Base-by-base conservation (phyloP, 176 grass and related monocot species). In the Hyparrhenia diplandra region DNA sequence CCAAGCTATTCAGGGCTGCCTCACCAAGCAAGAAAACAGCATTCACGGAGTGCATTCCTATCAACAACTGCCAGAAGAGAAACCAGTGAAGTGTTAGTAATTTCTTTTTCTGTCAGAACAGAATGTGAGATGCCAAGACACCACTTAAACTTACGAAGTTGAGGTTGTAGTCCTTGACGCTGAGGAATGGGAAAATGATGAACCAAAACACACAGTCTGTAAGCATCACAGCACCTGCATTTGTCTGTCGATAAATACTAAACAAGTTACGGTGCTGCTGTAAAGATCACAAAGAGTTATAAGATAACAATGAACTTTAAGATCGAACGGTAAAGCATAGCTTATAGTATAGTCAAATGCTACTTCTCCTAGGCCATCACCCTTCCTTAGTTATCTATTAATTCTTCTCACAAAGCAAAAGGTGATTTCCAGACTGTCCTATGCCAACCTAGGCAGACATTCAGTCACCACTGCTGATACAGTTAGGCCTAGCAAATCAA, bases 131-230 rank as follows among this genome's bases (percentile, higher is more conserved):
- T 64, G 47, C 23, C 6, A 64, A 63, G 8, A 13, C 5, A 46
- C 16, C 42, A 41, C 21, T 11, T 10, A n/a, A 43, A 93, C 96
- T 84, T 79, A 99, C 96, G 39, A 90, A 99, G 43, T 91, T 93
- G 20, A 95, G 82, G 20, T 88, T 87, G 84, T 99, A 99, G 82
- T 99, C 92, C 88, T 91, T 92, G 4, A 91, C 76, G 8, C 82
- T 90, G 18, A 99, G 92, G 83, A 99, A 95, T 9, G 96, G 96
- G 57, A 99, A 95, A 75, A 99, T 99, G 60, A 99, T 93, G 87
- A 99, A 88, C 96, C 96, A 99, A 80, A 99, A 99, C 34, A 99
- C 96, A 12, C 90, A 95, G 70, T 99, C 96, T 13, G 96, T 99
- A 13, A 99, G 88, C 73, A 99, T 88, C 79, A 99, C 96, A 1